A percentile compares a stretch with the other conserved stretches of the same genome.
phyloP scores from a whole-genome alignment of 805 yeast genomes.

The Kazachstania viticola region DNA sequence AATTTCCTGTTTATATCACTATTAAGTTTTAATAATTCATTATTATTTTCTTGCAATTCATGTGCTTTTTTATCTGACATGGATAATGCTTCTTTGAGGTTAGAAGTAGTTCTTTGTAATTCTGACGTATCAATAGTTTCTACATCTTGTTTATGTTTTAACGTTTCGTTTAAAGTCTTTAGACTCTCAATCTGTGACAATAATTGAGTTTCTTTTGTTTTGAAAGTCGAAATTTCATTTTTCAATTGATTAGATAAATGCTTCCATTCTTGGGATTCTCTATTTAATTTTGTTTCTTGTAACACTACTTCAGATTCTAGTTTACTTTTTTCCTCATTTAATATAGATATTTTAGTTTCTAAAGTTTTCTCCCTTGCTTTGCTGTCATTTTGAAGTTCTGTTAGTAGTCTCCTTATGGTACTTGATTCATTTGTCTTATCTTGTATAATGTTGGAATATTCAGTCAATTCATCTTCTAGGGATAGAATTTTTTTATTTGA shows the following conservation, averaged over 20 bases:
- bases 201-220: conserved; percentile 27
- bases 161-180: conserved; percentile 19
- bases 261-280: conserved; percentile 56
- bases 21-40: conserved; percentile 44
- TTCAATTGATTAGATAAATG: conserved; percentile 33
- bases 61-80: conserved; percentile 39
- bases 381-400: conserved; percentile 55
- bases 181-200: conserved; percentile 23
- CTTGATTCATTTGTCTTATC: conserved; percentile 73
- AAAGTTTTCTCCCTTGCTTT: conserved; percentile 43
- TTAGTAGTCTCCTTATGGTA: conserved; percentile 54
- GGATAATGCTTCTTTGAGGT: conserved; percentile 44
- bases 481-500: conserved; percentile 46
- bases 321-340: conserved; percentile 50
- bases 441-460: conserved; percentile 57
- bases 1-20: conserved; percentile 59
- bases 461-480: conserved; percentile 74
- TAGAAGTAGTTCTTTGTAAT: conserved; percentile 21
- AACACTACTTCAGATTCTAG: conserved; percentile 43
- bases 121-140: conserved; percentile 24
- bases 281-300: conserved; percentile 41
- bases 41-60: conserved; percentile 44
- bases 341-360: conserved; percentile 36
- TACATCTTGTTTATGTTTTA: conserved; percentile 19
- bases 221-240: conserved; percentile 26